These are phyloP conservation scores for Torulaspora maleeae DNA, from an alignment of 805 yeast species.

Conservation along the genomic window DNA sequence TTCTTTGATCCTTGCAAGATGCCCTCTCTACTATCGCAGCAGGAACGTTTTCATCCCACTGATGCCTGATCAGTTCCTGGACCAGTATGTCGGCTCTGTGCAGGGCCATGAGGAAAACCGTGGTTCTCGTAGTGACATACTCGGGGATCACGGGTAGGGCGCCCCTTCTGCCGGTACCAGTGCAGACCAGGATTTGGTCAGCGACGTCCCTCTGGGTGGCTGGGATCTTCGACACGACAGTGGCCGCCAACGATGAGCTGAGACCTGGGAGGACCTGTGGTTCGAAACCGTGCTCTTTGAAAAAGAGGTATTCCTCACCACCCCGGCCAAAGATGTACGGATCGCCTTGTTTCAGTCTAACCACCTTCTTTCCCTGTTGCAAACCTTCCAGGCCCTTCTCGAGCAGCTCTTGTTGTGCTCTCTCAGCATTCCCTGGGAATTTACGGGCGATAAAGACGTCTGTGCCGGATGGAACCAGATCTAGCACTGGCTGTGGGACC, in stretches of 20 bases:
- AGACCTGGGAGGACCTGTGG: conserved; percentile 84
- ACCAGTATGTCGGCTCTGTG: conserved; percentile 57
- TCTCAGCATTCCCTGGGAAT: conserved; percentile 95
- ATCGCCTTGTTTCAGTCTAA: conserved; percentile 91
- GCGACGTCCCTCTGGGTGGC: conserved; percentile 90
- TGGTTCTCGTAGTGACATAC: conserved; percentile 67
- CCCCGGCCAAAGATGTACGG: conserved; percentile 96
- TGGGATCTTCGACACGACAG: conserved; percentile 75
- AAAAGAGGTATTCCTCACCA: conserved; percentile 81
- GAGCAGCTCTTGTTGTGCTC: conserved; percentile 81
- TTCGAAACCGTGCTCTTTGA: conserved; percentile 57
- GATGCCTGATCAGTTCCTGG: conserved; percentile 47
- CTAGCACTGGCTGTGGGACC: conserved; percentile 83
- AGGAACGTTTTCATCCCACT: conserved; percentile 71
- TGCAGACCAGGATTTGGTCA: conserved; percentile 87
- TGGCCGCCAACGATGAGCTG: conserved; percentile 85
- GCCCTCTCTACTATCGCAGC: conserved; percentile 88
- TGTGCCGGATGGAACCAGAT: conserved; percentile 71
- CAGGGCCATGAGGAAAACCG: conserved; percentile 84
- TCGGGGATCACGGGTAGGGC: conserved; percentile 74
- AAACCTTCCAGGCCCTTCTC: conserved; percentile 65
- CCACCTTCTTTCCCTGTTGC: conserved; percentile 66
- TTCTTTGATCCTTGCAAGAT: conserved; percentile 87
- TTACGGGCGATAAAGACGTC: conserved; percentile 82
- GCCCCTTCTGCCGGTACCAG: conserved; percentile 92